These are phyloP conservation scores for Viridothelium virens DNA, from an alignment of 495 filamentous ascomycete species.

Conservation along the genomic window DNA sequence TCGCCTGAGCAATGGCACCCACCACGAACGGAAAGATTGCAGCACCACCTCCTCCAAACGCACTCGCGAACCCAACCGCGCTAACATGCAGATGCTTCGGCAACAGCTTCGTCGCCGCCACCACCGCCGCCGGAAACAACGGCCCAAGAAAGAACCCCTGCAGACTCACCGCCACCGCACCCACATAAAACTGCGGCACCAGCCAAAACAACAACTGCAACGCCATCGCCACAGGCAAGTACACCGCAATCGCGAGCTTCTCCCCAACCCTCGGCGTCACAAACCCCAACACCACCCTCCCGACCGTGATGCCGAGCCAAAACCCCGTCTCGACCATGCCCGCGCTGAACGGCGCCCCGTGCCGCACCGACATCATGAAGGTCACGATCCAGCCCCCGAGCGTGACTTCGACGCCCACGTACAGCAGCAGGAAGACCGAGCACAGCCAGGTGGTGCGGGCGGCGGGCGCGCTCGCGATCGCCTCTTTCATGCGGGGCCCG, in stretches of 20 bases:
- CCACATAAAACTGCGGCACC: slow-evolving; percentile 64
- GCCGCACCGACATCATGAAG: slow-evolving; percentile 54
- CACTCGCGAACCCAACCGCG: slow-evolving; percentile 74
- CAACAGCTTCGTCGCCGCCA: slow-evolving; percentile 73
- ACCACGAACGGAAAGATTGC: slow-evolving; percentile 78
- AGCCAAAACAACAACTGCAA: slow-evolving; percentile 47
- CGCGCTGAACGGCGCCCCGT: slow-evolving; percentile 47
- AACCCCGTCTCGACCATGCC: slow-evolving; percentile 60
- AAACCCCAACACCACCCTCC: slow-evolving; percentile 53
- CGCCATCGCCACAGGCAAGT: slow-evolving; percentile 37
- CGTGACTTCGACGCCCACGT: slow-evolving; percentile 79
- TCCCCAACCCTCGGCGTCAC: slow-evolving; percentile 56
- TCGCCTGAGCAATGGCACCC: slow-evolving; percentile 72
- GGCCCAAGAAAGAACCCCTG: slow-evolving; percentile 63
- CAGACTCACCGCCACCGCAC: slow-evolving; percentile 58
- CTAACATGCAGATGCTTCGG: slow-evolving; percentile 70
- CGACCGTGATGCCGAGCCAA: slow-evolving; percentile 59
- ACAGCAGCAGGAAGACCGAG: slow-evolving; percentile 67
- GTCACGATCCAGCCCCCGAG: slow-evolving; percentile 66
- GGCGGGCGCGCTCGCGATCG: slow-evolving; percentile 42
- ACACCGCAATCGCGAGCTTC: slow-evolving; percentile 49
- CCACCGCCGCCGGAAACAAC: slow-evolving; percentile 65
- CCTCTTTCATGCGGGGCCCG: slow-evolving; percentile 48
- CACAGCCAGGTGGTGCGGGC: slow-evolving; percentile 65
- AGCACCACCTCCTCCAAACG: slow-evolving; percentile 71